Conservation (phyloP, 2,329 filamentous ascomycete species). For the Paecilomyces sp. region DNA sequence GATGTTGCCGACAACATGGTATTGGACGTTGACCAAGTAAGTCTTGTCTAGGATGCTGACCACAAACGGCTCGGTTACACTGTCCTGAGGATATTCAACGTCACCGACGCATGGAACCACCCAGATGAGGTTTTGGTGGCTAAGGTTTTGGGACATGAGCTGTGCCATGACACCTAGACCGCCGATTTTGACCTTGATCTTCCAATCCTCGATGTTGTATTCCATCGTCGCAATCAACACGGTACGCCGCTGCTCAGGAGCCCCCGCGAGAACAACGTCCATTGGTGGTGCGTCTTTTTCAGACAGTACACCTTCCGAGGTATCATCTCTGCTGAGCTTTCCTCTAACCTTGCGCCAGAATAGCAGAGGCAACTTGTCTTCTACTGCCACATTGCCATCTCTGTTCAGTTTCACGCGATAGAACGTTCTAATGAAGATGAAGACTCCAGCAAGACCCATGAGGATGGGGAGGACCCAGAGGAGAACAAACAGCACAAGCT, state of each 20-base stretch:
- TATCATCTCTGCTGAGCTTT: neutral
- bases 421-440: neutral
- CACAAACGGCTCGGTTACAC: neutral
- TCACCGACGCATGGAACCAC: neutral
- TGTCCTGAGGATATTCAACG: neutral
- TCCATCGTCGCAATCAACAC: constrained; percentile 59
- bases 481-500: neutral
- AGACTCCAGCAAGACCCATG: neutral
- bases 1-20: constrained; percentile 52
- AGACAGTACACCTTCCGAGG: neutral
- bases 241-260: constrained; percentile 32
- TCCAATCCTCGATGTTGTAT: constrained; percentile 59
- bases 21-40: constrained; percentile 53
- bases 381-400: neutral
- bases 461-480: neutral
- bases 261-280: neutral
- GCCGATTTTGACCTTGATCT: constrained; percentile 59
- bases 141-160: constrained; percentile 54
- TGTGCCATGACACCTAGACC: constrained; percentile 60
- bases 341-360: neutral
- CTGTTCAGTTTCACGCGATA: neutral
- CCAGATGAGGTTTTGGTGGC: constrained; percentile 31
- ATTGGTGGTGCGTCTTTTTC: neutral
- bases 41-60: constrained; percentile 43
- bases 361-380: neutral